Evolutionary conservation across 2,329 filamentous ascomycete genomes (phyloP), one percentile per base, ranked within the genome.

Genomic region (Colletotrichum tropicicola): DNA sequence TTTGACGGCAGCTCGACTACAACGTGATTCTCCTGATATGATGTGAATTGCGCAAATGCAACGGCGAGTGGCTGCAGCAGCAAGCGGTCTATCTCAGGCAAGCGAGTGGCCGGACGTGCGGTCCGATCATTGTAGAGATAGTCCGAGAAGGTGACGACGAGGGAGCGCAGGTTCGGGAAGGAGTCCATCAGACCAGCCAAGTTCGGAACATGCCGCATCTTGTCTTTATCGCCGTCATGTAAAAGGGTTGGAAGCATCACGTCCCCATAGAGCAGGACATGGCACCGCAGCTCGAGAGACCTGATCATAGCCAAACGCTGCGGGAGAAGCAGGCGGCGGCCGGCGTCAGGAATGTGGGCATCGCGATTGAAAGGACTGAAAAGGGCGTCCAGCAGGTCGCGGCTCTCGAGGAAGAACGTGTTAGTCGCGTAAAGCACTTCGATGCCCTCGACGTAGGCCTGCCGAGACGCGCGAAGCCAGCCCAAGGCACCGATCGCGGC

Each of bases 391-490:
- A 74, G 19, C 63, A 74, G 37, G 5, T 51, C 54, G 21, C 68
- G 67, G 56, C 70, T 70, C 23, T 70, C 52, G 1, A 66, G 68
- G 28, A 72, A 59, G 21, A 74, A 66, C 9, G 68, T 73, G 53
- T 77, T 78, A 5, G 70, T 71, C 2, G 67, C 43, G 58, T 74
- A 78, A 6, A 78, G 66, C 6, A 75, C 65, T 7, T 74, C 62
- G 39, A 75, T 68, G 3, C 71, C 73, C 37, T 77, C 73, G 3
- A 69, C 13, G 48, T 74, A 77, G 27, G 76, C 74, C 65, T 75
- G 71, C 13, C 71, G 69, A 51, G 74, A 77, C 12, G 68, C 65
- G 2, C 71, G 64, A 1, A 77, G 68, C 73, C 74, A 78, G 3
- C 73, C 75, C 68, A 77, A 69, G 0, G 68, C 69, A 0, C 74